Conservation (phyloP, 2,329 filamentous ascomycete species). For the Alternaria rosae region DNA sequence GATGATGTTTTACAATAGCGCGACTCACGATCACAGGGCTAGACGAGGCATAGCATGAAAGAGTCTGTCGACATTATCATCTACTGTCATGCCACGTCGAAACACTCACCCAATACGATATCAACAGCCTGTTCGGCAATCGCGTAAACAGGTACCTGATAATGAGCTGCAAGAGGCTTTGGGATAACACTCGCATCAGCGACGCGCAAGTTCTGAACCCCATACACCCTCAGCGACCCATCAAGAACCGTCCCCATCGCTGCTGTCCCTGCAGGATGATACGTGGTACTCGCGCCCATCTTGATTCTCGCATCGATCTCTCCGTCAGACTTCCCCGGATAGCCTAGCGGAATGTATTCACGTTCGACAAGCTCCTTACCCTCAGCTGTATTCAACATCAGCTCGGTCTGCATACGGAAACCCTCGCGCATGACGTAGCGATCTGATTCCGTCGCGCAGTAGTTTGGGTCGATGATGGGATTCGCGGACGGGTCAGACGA, state of each 20-base stretch:
- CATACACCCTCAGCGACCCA: conserved; percentile 58
- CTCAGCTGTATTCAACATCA: conserved; percentile 53
- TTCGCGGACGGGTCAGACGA: conserved; percentile 57
- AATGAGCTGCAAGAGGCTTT: conserved; percentile 30
- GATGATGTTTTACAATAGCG: neutral
- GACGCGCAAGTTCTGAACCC: conserved; percentile 60
- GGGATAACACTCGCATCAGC: conserved; percentile 41
- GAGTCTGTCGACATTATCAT: neutral
- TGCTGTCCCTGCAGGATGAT: conserved; percentile 66
- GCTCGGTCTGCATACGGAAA: conserved; percentile 54
- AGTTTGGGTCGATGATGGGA: conserved; percentile 61
- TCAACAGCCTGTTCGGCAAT: neutral
- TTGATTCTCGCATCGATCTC: conserved; percentile 59
- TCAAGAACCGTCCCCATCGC: conserved; percentile 64
- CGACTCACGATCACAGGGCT: neutral
- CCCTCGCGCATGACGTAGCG: conserved; percentile 55
- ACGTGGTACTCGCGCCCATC: conserved; percentile 55
- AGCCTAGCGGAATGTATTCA: neutral
- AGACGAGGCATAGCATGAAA: neutral
- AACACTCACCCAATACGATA: neutral
- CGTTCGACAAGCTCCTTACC: conserved; percentile 50
- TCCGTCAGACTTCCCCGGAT: conserved; percentile 53
- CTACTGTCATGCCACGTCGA: neutral
- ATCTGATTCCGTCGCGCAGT: conserved; percentile 60
- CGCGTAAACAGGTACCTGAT: conserved; percentile 30